Evolutionary conservation across 164 flowering plant genomes (phyloP).

Genomic region (Magnolia officinalis): DNA sequence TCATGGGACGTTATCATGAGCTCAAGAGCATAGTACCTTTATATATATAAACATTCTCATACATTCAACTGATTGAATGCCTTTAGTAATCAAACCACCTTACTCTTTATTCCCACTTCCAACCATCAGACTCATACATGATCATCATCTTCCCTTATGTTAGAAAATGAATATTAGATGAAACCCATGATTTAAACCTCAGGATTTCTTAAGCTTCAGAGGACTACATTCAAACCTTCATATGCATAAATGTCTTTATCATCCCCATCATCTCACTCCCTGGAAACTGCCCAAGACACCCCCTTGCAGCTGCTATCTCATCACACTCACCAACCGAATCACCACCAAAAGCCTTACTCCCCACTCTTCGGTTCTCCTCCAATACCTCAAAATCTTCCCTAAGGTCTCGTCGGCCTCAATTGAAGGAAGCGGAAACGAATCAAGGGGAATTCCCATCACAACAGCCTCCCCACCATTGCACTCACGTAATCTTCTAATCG

Average conservation of each 20-base stretch:
- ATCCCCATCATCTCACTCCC: slow-evolving; percentile 96
- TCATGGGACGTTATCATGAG: too few species aligned
- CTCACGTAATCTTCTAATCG: too few species aligned
- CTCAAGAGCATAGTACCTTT: too few species aligned
- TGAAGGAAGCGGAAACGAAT: slow-evolving; percentile 81
- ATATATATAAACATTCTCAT: too few species aligned
- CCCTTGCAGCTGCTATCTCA: slow-evolving; percentile 86
- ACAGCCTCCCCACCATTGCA: slow-evolving; percentile 41
- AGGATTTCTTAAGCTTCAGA: too few species aligned
- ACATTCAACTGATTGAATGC: too few species aligned
- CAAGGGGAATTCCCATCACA: slow-evolving; percentile 48
- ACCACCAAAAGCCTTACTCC: slow-evolving; percentile 40
- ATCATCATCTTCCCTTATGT: too few species aligned
- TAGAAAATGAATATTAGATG: too few species aligned
- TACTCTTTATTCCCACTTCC: too few species aligned
- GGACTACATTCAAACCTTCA: slow-evolving; percentile 7
- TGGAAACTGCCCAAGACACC: slow-evolving; percentile 89
- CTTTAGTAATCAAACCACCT: too few species aligned
- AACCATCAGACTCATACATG: too few species aligned
- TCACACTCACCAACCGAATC: slow-evolving; percentile 65
- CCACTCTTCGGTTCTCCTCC: slow-evolving; percentile 14
- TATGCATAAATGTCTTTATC: slow-evolving; percentile 52
- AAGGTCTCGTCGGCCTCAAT: slow-evolving; percentile 39
- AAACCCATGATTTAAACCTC: too few species aligned
- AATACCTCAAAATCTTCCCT: slow-evolving; percentile 12